Percentiles rank a stretch among this genome's conserved stretches.
Evolutionary conservation across 495 filamentous ascomycete species (phyloP).

Genomic region (Lasiosphaeria miniovina): DNA sequence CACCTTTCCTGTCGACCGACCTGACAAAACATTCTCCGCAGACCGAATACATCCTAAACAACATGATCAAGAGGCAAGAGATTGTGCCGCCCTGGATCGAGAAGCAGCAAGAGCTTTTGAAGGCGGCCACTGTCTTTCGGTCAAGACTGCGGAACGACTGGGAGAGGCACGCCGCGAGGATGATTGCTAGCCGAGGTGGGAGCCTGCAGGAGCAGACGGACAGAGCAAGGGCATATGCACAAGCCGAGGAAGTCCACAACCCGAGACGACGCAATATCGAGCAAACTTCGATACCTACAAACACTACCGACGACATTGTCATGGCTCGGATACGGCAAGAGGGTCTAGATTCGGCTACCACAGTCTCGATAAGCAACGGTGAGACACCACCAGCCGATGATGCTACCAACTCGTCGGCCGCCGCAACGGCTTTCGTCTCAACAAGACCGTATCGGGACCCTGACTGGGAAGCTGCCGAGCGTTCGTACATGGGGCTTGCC

Average conservation of each 20-base stretch:
- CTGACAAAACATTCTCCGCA: slow-evolving; percentile 1
- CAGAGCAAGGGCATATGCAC: slow-evolving; percentile 69
- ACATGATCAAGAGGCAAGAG: slow-evolving; percentile 94
- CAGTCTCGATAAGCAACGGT: neutral
- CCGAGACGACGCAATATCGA: slow-evolving; percentile 46
- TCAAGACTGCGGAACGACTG: slow-evolving; percentile 74
- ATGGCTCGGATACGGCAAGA: slow-evolving; percentile 46
- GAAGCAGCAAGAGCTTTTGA: slow-evolving; percentile 88
- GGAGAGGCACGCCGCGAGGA: slow-evolving; percentile 77
- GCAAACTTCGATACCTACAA: slow-evolving; percentile 47
- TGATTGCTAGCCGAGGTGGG: slow-evolving; percentile 78
- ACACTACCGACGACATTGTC: slow-evolving; percentile 44
- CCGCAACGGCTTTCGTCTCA: slow-evolving; percentile 15
- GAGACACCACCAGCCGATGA: neutral
- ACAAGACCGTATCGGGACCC: slow-evolving; percentile 61
- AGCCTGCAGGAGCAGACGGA: slow-evolving; percentile 71
- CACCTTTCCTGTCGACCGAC: neutral
- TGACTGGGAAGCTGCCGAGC: slow-evolving; percentile 66
- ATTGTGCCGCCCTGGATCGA: slow-evolving; percentile 88
- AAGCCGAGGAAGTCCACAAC: slow-evolving; percentile 61
- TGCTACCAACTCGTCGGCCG: neutral
- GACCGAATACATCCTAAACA: slow-evolving; percentile 98
- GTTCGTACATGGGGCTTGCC: slow-evolving; percentile 72
- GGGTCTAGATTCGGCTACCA: slow-evolving; percentile 9
- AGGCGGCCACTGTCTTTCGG: slow-evolving; percentile 67